Percentiles rank a stretch among this genome's conserved stretches.
phyloP scores from a whole-genome alignment of 768 basidiomycete genomes.

The Russula vinacea region DNA sequence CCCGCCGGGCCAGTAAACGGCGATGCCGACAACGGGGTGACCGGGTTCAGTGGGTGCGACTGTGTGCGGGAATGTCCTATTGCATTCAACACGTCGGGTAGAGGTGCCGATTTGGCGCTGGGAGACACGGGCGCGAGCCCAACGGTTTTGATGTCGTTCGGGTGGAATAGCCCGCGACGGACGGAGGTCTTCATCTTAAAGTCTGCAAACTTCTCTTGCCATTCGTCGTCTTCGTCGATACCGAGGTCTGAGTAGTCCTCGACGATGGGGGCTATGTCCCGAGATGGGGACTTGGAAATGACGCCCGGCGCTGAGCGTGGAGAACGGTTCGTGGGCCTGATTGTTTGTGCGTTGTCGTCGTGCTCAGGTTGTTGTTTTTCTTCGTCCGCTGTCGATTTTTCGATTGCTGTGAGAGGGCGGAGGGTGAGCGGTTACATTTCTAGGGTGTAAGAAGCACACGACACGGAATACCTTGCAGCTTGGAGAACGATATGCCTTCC shows the following conservation, averaged over 20 bases:
- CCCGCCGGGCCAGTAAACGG: conserved; percentile 43
- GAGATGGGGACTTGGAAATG: conserved; percentile 57
- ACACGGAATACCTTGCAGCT: conserved; percentile 58
- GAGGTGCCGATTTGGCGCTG: conserved; percentile 64
- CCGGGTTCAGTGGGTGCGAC: conserved; percentile 54
- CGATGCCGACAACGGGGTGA: conserved; percentile 37
- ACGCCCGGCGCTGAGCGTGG: conserved; percentile 42
- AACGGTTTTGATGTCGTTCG: conserved; percentile 81
- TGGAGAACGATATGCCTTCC: conserved; percentile 84
- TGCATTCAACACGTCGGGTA: conserved; percentile 45
- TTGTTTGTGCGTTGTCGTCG: conserved; percentile 52
- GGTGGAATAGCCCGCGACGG: conserved; percentile 79
- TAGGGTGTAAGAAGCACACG: neutral
- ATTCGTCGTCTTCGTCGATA: conserved; percentile 63
- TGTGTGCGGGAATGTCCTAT: conserved; percentile 41
- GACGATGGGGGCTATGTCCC: conserved; percentile 62
- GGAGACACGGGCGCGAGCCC: conserved; percentile 52
- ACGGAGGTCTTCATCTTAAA: conserved; percentile 80
- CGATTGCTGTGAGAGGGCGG: conserved; percentile 48
- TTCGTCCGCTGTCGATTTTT: conserved; percentile 57
- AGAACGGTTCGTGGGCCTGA: conserved; percentile 72
- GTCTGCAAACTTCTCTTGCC: conserved; percentile 78
- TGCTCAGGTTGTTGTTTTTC: conserved; percentile 23
- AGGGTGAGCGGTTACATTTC: conserved; percentile 2
- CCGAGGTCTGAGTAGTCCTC: conserved; percentile 93